Evolutionary conservation across 2,329 filamentous ascomycete species (phyloP), one percentile per base, ranked within the genome.

Genomic region (Akanthomyces uredinophilus): DNA sequence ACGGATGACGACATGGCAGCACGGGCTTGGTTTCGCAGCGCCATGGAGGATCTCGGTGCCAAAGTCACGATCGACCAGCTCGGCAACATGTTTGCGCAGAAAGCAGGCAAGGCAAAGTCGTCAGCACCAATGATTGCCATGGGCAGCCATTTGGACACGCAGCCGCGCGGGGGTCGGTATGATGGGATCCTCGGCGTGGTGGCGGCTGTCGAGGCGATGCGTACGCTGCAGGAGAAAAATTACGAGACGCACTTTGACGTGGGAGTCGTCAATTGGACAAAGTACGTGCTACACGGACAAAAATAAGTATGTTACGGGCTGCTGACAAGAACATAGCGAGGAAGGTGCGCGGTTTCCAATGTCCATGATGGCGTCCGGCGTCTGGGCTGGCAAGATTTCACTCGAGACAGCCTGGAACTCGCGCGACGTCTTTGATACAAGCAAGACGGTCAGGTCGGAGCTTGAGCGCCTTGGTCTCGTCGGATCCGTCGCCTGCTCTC

Each of bases 291-390:
- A 20, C n/a, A 6, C n/a, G 5, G 10, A 27, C 7, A 5, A 24
- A 2, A 27, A 16, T 16, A 27, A 47, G 16, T 6, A 27, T 13
- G 22, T 6, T 6, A 16, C 14, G 14, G 14, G 11, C 1, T 27
- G 13, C 44, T 47, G 44, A 47, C 5, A 13, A 24, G 5, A 10
- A 4, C 8, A 0, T 56, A 89, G 86, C 69, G 91, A 95, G 75
- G 91, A 95, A 75, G 90, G 90, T 4, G 90, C 90, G 1, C 82
- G 90, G 0, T 94, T 94, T 66, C 89, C 90, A 1, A 86, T 87
- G 61, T 89, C 85, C 37, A 92, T 92, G 86, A 77, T 89, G n/a
- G 79, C 87, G 0, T 92, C 89, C 0, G 90, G 88, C 1, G 90
- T 93, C 20, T 94, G 90, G 90, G 85, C 89, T 0, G 88, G 83